Evolutionary conservation across 1,284 basidiomycete genomes (phyloP), one percentile per base, ranked within the genome.

Genomic region (Cryptococcus sp.): DNA sequence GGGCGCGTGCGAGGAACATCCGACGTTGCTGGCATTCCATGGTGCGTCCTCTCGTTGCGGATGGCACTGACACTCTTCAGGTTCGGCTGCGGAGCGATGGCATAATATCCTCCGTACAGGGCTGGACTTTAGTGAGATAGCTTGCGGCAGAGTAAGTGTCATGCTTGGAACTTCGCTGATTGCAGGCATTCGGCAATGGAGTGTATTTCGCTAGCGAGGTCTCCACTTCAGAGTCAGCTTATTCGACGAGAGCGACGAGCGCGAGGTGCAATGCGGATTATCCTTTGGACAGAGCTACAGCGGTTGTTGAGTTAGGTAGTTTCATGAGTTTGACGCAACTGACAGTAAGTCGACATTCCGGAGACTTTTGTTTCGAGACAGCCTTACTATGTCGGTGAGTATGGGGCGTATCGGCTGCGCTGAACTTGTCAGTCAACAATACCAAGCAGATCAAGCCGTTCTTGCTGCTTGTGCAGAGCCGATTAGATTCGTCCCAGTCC

Each of bases 31-130:
- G 42, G 68, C 66, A 13, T 69, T 64, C 49, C 68, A 69, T 43
- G 67, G 66, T 65, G 22, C 35, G 56, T 51, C 2, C 4, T 15
- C 3, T 10, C 8, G 19, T 47, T 3, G 30, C 10, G 38, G 15
- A 41, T 40, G 13, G 19, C n/a, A 19, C 35, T 52, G 45, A 43
- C 23, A 19, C 19, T 47, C 38, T n/a, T 8, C 27, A 64, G 66
- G 67, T 2, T 68, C 66, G 16, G 52, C 23, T 3, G 46, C 58
- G 3, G 60, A 61, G 38, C 47, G 61, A 45, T 70, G 66, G 66
- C 68, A 70, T 41, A 70, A 70, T 55, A 70, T 70, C 30, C 58
- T 70, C 1, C 35, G 68, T 16, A 60, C 53, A 1, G 68, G 68
- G 10, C 52, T 70, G 15, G 65, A 69, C 47, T 69, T 59, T 46